A percentile compares a stretch with the other conserved stretches of the same genome.
Conservation (phyloP, 371 early-diverging fungal genomes). For the Mortierella sp. region DNA sequence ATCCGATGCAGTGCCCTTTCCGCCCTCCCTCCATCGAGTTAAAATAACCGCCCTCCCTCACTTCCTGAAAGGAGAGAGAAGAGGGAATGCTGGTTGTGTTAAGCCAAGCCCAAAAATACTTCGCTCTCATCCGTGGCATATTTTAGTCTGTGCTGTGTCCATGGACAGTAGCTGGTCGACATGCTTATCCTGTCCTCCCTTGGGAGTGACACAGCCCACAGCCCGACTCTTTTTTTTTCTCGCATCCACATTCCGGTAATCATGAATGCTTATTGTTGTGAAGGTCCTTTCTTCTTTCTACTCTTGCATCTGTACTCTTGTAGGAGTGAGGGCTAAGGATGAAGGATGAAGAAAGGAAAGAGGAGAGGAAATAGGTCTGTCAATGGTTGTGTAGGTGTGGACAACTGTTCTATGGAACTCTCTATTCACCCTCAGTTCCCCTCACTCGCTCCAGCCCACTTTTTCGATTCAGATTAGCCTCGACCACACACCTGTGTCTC, state of each 20-base stretch:
- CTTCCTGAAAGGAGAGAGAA: background rate
- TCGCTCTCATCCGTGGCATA: background rate
- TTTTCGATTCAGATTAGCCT: background rate
- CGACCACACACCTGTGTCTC: background rate
- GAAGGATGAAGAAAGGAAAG: background rate
- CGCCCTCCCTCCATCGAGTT: background rate
- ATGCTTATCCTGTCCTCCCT: background rate
- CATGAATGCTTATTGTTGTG: background rate
- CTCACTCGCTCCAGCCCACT: background rate
- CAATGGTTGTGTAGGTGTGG: background rate
- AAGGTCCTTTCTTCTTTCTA: background rate
- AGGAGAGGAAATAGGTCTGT: background rate
- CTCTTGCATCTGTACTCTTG: background rate
- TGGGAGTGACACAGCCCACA: background rate
- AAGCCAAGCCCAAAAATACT: background rate
- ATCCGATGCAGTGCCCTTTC: constrained; percentile 7
- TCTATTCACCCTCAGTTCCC: background rate
- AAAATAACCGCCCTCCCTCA: background rate
- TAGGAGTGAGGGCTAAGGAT: too few species aligned
- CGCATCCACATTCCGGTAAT: background rate
- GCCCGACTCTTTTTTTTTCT: background rate
- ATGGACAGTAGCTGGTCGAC: background rate
- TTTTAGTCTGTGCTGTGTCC: background rate
- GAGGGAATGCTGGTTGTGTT: background rate
- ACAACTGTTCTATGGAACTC: too few species aligned